Evolutionary conservation across 2,329 filamentous ascomycete species (phyloP).

Genomic region (Paracoccidioides brasiliensis): DNA sequence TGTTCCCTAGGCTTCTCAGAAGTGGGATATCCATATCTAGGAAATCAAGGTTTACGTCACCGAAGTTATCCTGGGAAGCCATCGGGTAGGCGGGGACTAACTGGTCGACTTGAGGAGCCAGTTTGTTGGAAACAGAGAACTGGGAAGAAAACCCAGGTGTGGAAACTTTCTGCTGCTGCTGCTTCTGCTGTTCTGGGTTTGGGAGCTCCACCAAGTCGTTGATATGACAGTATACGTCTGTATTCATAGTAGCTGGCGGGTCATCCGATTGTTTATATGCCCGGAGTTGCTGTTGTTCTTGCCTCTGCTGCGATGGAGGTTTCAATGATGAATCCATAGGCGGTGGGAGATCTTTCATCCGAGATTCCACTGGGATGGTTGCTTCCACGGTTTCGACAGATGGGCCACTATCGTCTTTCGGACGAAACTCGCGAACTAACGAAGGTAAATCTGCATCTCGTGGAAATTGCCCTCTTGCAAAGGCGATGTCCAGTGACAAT

Average conservation of each 20-base stretch:
- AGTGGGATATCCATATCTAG: conserved; percentile 5
- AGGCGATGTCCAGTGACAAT: conserved; percentile 8
- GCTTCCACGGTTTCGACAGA: neutral
- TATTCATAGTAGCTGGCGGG: neutral
- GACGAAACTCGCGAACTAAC: conserved; percentile 6
- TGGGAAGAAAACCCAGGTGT: neutral
- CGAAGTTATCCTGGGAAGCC: neutral
- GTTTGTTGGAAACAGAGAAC: neutral
- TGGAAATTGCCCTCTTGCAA: conserved; percentile 6
- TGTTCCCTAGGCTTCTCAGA: neutral
- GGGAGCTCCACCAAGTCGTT: neutral
- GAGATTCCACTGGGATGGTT: neutral
- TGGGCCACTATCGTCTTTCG: neutral
- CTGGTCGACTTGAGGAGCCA: neutral
- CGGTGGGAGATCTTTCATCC: neutral
- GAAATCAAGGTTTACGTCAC: conserved; percentile 8
- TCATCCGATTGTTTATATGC: neutral
- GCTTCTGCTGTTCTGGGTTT: neutral
- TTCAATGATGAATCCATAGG: neutral
- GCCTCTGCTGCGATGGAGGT: neutral
- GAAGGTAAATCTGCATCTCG: conserved; percentile 6
- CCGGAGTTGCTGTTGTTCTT: neutral
- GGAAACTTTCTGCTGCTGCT: neutral
- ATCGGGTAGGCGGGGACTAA: neutral
- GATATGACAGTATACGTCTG: neutral